Evolutionary conservation across 1,284 basidiomycete species (phyloP).

Genomic region (Tilletia horrida): DNA sequence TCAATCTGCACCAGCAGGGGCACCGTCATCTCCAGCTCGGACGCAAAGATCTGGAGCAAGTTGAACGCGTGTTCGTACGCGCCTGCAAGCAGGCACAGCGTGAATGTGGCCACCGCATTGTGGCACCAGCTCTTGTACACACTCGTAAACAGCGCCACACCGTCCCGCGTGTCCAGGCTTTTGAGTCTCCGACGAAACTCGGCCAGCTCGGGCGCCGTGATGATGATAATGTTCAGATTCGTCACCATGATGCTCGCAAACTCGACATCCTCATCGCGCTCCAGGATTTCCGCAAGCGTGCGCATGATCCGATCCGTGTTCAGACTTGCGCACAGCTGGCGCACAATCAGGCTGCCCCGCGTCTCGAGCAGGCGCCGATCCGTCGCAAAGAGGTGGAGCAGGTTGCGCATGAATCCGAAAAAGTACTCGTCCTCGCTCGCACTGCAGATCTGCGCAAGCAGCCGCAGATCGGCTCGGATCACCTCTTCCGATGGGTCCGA

Average conservation of each 20-base stretch:
- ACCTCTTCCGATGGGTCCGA: constrained; percentile 97
- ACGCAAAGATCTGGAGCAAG: constrained; percentile 87
- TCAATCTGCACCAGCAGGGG: constrained; percentile 92
- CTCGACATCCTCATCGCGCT: constrained; percentile 97
- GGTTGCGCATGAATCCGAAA: constrained; percentile 88
- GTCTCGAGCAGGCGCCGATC: constrained; percentile 85
- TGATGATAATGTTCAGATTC: constrained; percentile 92
- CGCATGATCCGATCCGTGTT: constrained; percentile 94
- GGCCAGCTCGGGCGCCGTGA: constrained; percentile 88
- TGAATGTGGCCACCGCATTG: constrained; percentile 93
- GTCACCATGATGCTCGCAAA: constrained; percentile 96
- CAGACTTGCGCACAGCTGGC: constrained; percentile 87
- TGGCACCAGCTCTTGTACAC: constrained; percentile 98
- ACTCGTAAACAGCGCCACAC: constrained; percentile 84
- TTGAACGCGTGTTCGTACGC: constrained; percentile 98
- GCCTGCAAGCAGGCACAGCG: constrained; percentile 90
- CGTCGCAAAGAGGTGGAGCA: constrained; percentile 90
- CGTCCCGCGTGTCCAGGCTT: constrained; percentile 77
- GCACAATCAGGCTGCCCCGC: constrained; percentile 89
- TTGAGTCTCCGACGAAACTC: constrained; percentile 91
- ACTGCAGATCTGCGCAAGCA: constrained; percentile 70
- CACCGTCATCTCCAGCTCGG: constrained; percentile 93
- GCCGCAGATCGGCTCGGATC: constrained; percentile 89
- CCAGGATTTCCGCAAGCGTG: constrained; percentile 91
- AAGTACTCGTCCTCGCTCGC: constrained; percentile 83